A percentile compares a stretch with the other conserved stretches of the same genome.
Conservation (phyloP, 345 rosid genomes). For the Capsella bursapastoris region DNA sequence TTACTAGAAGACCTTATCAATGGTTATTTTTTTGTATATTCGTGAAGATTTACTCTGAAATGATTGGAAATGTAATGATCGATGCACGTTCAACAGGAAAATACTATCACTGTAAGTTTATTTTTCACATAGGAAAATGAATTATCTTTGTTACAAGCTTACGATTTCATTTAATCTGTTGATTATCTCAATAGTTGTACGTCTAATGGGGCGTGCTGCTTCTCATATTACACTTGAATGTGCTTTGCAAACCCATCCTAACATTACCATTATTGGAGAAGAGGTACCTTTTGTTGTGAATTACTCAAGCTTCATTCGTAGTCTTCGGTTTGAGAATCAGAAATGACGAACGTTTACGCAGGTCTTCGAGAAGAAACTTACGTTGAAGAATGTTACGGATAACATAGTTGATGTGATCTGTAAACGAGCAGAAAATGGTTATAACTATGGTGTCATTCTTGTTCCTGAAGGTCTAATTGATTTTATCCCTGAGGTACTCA, state of each 20-base stretch:
- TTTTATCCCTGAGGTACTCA: slow-evolving; percentile 91
- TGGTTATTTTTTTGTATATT: background rate
- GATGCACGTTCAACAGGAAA: slow-evolving; percentile 99
- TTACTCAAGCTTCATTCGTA: slow-evolving; percentile 1
- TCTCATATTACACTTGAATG: slow-evolving; percentile 98
- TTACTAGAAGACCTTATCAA: background rate
- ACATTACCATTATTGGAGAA: slow-evolving; percentile 92
- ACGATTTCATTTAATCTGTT: slow-evolving; percentile 11
- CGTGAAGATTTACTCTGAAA: slow-evolving; percentile 88
- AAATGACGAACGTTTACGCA: slow-evolving; percentile 36
- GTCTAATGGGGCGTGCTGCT: slow-evolving; percentile 99
- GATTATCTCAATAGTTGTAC: slow-evolving; percentile 68
- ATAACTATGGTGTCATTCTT: slow-evolving; percentile 92
- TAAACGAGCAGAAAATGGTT: slow-evolving; percentile 72
- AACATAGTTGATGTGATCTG: slow-evolving; percentile 81
- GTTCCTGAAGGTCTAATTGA: slow-evolving; percentile 99
- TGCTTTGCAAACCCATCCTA: slow-evolving; percentile 97
- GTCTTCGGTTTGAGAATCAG: slow-evolving; percentile 6
- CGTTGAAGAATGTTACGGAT: slow-evolving; percentile 86
- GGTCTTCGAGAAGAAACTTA: slow-evolving; percentile 83
- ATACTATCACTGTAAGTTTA: slow-evolving; percentile 87
- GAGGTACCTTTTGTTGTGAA: slow-evolving; percentile 54
- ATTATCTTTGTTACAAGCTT: background rate
- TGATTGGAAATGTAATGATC: slow-evolving; percentile 99
- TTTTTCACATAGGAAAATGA: background rate